Percentiles rank a stretch among this genome's conserved stretches.
phyloP scores from a whole-genome alignment of 495 filamentous ascomycete species.

The Daldinia bambusicola region DNA sequence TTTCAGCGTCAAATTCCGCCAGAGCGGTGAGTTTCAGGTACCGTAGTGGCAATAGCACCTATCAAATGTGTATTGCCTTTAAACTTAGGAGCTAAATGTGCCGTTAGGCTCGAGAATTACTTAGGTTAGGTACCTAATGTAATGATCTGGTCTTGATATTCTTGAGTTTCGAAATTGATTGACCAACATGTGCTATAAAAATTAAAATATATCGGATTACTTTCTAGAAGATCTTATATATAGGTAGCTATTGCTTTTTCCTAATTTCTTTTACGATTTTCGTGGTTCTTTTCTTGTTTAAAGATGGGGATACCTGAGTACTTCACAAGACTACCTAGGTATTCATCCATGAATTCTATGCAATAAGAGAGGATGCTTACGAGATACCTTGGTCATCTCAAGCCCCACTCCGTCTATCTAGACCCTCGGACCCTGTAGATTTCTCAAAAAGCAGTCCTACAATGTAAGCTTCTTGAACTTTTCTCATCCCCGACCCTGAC shows the following conservation, averaged over 20 bases:
- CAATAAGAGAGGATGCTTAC: constrained; percentile 25
- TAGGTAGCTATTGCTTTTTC: too few relatives aligned
- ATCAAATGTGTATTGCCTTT: neutral
- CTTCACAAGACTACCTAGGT: neutral
- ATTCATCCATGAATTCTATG: neutral
- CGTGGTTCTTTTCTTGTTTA: too few relatives aligned
- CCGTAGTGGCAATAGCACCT: neutral
- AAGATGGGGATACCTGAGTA: constrained; percentile 6
- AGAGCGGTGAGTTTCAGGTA: constrained; percentile 26
- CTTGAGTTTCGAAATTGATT: too few relatives aligned
- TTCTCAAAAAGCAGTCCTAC: neutral
- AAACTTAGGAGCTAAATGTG: neutral
- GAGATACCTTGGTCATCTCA: constrained; percentile 29
- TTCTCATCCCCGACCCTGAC: neutral
- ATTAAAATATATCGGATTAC: too few relatives aligned
- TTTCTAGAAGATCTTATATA: too few relatives aligned
- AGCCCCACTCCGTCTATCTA: constrained; percentile 18
- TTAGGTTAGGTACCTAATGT: too few relatives aligned
- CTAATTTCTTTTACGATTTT: too few relatives aligned
- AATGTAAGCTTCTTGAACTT: neutral
- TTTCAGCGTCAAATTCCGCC: constrained; percentile 13
- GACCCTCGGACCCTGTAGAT: constrained; percentile 10
- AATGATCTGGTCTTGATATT: too few relatives aligned
- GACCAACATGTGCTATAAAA: too few relatives aligned
- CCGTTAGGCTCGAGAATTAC: too few relatives aligned